Base-by-base conservation (phyloP, 768 basidiomycete species). In the Tubosaeta brunneosetosa region DNA sequence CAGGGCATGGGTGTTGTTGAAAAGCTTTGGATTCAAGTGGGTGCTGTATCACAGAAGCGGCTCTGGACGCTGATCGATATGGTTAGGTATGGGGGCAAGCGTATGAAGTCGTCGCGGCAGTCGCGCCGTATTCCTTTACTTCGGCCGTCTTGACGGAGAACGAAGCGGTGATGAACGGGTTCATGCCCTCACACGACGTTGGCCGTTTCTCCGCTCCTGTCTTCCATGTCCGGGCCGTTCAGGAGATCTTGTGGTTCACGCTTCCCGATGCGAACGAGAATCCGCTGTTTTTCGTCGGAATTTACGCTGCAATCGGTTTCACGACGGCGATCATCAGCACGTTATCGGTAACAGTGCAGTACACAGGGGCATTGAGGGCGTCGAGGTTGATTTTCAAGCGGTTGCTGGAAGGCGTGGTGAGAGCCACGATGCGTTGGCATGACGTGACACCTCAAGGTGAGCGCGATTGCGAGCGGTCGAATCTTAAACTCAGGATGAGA, bases 391-490 rank as follows among this genome's bases (percentile, higher is more conserved):
- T 73, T 32, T 77, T 74, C 63, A 79, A 71, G 58, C 74, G 76
- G 47, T 69, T 94, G 34, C 70, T 93, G 48, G 78, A 76, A 7
- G 79, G 79, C 0, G 87, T 94, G 10, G 83, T 91, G 16, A 76
- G 82, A 13, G 88, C 91, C 8, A 91, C 91, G 6, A 91, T 93
- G 77, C 77, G 90, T 49, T 90, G 86, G 77, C 85, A 85, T 62
- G 89, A 92, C 63, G 83, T 85, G 0, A 92, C 91, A 0, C 91
- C 91, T 2, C 82, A 86, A 68, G 89, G 88, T 76, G 60, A 32
- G 54, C 2, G 11, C 25, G 7, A 7, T 14, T 7, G 25, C 6
- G 13, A 14, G 7, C 31, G 6, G n/a, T 44, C 44, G 34, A 17
- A 16, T 49, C 27, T 16, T 49, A 10, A 13, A 36, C n/a, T 32